Percentiles rank a stretch among this genome's conserved stretches.
These are phyloP conservation scores for Ascochyta pisi DNA, from an alignment of 2,329 filamentous ascomycete genomes.

Conservation along the genomic window DNA sequence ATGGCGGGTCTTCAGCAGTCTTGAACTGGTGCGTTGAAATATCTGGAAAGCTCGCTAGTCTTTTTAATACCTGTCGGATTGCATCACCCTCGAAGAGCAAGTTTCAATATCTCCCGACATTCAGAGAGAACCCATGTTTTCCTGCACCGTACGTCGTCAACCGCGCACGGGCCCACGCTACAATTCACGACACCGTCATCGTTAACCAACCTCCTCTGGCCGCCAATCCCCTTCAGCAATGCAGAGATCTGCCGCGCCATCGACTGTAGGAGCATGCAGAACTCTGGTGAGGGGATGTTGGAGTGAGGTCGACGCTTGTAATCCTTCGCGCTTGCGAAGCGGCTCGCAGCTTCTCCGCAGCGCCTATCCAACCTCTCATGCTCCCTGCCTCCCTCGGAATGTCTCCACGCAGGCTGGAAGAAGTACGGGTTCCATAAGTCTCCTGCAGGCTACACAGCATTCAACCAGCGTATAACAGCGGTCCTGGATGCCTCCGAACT, in stretches of 20 bases:
- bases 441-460: too few relatives aligned
- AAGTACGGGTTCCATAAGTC: too few relatives aligned
- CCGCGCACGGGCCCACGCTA: not conserved
- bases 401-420: too few relatives aligned
- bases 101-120: too few relatives aligned
- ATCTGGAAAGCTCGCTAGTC: too few relatives aligned
- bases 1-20: too few relatives aligned
- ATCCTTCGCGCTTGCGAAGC: not conserved
- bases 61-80: too few relatives aligned
- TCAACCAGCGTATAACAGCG: not conserved
- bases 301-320: not conserved
- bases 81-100: too few relatives aligned
- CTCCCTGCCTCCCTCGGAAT: too few relatives aligned
- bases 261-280: not conserved
- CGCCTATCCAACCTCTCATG: too few relatives aligned
- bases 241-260: not conserved
- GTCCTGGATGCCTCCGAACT: not conserved
- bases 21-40: too few relatives aligned
- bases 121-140: too few relatives aligned
- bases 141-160: not conserved
- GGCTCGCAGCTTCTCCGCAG: not conserved
- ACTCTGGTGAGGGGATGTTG: not conserved
- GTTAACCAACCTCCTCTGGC: not conserved
- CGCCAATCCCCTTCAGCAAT: not conserved
- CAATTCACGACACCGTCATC: not conserved